Percentiles rank a stretch among this genome's conserved stretches.
phyloP scores from a whole-genome alignment of 1,284 basidiomycete genomes.

The Trichosporon faecale region DNA sequence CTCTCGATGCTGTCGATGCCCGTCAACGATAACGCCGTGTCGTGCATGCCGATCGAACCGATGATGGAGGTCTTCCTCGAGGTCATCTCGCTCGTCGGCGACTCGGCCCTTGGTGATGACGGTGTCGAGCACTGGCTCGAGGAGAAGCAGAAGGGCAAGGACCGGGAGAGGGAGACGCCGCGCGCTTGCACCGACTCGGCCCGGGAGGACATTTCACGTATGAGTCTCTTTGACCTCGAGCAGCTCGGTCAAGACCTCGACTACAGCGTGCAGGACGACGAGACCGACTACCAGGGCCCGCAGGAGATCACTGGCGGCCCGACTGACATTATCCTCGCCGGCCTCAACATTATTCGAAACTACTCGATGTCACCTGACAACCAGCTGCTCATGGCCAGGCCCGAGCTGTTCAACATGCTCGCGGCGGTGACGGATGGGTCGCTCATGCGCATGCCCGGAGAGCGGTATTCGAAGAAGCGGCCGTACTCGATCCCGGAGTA shows the following conservation, averaged over 20 bases:
- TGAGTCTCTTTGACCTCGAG: constrained; percentile 80
- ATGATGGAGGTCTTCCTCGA: constrained; percentile 83
- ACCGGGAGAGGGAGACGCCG: not conserved
- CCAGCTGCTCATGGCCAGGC: constrained; percentile 62
- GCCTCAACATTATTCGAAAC: constrained; percentile 82
- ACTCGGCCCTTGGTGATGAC: constrained; percentile 64
- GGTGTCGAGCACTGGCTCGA: constrained; percentile 55
- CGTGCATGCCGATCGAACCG: constrained; percentile 70
- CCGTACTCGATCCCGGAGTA: constrained; percentile 67
- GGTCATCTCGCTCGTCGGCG: constrained; percentile 79
- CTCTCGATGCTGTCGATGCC: constrained; percentile 67
- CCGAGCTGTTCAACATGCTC: constrained; percentile 64
- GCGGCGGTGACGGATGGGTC: constrained; percentile 62
- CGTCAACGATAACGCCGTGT: constrained; percentile 49
- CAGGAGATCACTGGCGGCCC: constrained; percentile 30
- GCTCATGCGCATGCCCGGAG: constrained; percentile 53
- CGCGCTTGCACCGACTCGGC: not conserved
- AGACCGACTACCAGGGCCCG: constrained; percentile 44
- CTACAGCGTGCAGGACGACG: constrained; percentile 60
- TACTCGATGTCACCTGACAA: constrained; percentile 74
- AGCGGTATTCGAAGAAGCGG: constrained; percentile 33
- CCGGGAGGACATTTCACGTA: constrained; percentile 63
- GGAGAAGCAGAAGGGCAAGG: constrained; percentile 8
- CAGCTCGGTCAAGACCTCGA: constrained; percentile 82
- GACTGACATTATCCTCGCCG: constrained; percentile 64